A percentile compares a stretch with the other conserved stretches of the same genome.
Evolutionary conservation across 1,139 yeast genomes (phyloP).

Genomic region (Kurtzmaniella quercitrusa): DNA sequence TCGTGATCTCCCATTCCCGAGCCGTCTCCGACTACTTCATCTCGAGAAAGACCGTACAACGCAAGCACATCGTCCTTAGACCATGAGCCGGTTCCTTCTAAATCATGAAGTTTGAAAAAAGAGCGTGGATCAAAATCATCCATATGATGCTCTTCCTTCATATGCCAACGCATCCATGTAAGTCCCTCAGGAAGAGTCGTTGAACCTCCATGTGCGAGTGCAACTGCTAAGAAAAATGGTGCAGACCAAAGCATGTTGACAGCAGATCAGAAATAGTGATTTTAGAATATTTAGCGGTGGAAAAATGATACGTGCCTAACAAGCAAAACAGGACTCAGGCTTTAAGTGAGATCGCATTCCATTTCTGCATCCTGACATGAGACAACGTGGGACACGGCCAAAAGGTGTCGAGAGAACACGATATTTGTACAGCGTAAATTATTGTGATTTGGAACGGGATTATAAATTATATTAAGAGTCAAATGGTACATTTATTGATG

Average conservation of each 20-base stretch:
- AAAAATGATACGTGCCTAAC: too few relatives aligned
- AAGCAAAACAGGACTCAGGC: too few relatives aligned
- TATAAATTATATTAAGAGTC: too few relatives aligned
- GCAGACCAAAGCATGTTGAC: not conserved
- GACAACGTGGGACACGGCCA: too few relatives aligned
- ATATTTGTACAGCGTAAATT: too few relatives aligned
- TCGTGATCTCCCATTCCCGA: constrained; percentile 85
- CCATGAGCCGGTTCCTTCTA: constrained; percentile 49
- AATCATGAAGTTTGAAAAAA: constrained; percentile 82
- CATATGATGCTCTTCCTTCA: constrained; percentile 81
- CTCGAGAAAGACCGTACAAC: constrained; percentile 74
- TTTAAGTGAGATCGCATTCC: too few relatives aligned
- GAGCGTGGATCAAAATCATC: constrained; percentile 70
- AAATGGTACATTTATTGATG: too few relatives aligned
- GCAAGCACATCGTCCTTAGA: constrained; percentile 66
- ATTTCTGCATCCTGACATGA: too few relatives aligned
- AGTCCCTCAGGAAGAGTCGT: constrained; percentile 43
- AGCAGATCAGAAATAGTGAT: not conserved
- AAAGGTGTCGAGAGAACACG: too few relatives aligned
- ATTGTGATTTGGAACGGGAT: too few relatives aligned
- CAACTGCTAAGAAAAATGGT: not conserved
- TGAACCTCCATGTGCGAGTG: constrained; percentile 16
- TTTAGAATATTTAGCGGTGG: too few relatives aligned
- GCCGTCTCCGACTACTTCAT: constrained; percentile 78
- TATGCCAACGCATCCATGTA: constrained; percentile 82